Percentiles rank a stretch among this genome's conserved stretches.
These are phyloP conservation scores for Russula dissimulans DNA, from an alignment of 768 basidiomycete species.

Conservation along the genomic window DNA sequence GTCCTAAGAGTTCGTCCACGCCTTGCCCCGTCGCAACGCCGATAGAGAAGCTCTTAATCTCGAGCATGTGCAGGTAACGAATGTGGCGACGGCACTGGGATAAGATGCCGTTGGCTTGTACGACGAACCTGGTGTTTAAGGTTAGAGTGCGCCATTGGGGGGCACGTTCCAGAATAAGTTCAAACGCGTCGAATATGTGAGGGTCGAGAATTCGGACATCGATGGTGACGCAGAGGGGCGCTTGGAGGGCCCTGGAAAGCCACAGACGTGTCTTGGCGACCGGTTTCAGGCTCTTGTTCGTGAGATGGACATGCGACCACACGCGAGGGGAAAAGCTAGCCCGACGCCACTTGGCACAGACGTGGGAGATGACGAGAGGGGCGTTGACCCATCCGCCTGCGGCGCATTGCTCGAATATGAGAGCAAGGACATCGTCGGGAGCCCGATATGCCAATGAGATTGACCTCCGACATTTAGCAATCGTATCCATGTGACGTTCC, in stretches of 20 bases:
- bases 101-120: conserved; percentile 34
- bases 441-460: conserved; percentile 49
- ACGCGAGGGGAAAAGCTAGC: conserved; percentile 42
- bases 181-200: conserved; percentile 4
- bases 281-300: conserved; percentile 36
- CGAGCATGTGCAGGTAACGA: conserved; percentile 31
- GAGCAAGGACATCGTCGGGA: conserved; percentile 44
- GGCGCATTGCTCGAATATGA: conserved; percentile 45
- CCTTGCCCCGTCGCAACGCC: not conserved
- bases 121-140: conserved; percentile 32
- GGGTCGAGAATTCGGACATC: conserved; percentile 29
- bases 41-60: conserved; percentile 19
- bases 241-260: conserved; percentile 39
- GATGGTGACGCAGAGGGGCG: conserved; percentile 39
- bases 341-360: conserved; percentile 50
- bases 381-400: conserved; percentile 43
- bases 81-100: conserved; percentile 29
- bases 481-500: conserved; percentile 33
- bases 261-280: conserved; percentile 38
- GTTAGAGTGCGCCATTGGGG: conserved; percentile 38
- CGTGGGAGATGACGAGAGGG: conserved; percentile 47
- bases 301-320: conserved; percentile 50
- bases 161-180: conserved; percentile 31
- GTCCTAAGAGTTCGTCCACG: conserved; percentile 7
- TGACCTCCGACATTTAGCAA: conserved; percentile 36